These are phyloP conservation scores for Phoma sp. DNA, from an alignment of 2,329 filamentous ascomycete genomes.

Conservation along the genomic window DNA sequence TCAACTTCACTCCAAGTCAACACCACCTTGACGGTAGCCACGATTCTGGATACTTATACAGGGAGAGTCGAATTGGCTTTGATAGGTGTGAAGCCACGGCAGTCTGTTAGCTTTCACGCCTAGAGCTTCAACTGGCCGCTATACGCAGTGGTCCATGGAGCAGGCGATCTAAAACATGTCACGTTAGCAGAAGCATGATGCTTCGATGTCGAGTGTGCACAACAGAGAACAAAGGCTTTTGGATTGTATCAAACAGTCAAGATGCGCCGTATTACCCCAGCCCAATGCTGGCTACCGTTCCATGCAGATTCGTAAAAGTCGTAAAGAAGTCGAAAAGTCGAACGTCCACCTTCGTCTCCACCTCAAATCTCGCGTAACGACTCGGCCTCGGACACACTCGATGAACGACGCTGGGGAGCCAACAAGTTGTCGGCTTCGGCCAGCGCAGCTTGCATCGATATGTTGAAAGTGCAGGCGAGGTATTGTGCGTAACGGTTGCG, in stretches of 20 bases:
- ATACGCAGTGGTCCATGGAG: background rate
- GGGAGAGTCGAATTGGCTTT: background rate
- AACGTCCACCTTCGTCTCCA: constrained; percentile 10
- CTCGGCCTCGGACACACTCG: constrained; percentile 45
- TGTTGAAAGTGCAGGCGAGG: constrained; percentile 49
- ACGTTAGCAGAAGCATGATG: constrained; percentile 28
- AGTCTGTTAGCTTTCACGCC: background rate
- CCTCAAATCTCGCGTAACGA: constrained; percentile 38
- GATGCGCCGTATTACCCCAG: constrained; percentile 29
- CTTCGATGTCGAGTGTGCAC: constrained; percentile 26
- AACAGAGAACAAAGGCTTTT: constrained; percentile 33
- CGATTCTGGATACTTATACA: background rate
- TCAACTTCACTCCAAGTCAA: background rate
- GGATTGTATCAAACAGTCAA: constrained; percentile 23
- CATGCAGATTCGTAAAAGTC: constrained; percentile 28
- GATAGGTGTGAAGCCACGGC: background rate
- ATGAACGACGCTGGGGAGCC: constrained; percentile 41
- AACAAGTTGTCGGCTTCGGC: constrained; percentile 47
- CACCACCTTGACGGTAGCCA: background rate
- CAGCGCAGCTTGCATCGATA: constrained; percentile 47
- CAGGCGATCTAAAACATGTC: constrained; percentile 18
- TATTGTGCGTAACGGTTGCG: constrained; percentile 49
- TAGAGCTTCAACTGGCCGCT: background rate
- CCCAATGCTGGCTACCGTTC: constrained; percentile 30
- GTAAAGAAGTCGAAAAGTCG: constrained; percentile 24